Evolutionary conservation across 2,329 filamentous ascomycete species (phyloP).

Genomic region (Neopestalotiopsis sp.): DNA sequence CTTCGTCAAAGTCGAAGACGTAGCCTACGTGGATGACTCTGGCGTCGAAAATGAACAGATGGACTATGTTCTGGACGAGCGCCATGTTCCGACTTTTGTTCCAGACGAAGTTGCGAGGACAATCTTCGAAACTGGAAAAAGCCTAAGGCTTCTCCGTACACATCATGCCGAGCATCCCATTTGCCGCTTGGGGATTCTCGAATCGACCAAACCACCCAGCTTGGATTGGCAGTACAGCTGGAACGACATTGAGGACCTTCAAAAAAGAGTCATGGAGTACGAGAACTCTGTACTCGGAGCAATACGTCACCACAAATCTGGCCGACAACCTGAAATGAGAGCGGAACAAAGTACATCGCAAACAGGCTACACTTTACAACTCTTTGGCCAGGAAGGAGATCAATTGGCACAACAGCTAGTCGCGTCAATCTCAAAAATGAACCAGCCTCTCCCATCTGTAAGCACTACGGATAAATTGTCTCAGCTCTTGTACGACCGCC

Average conservation of each 20-base stretch:
- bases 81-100: constrained; percentile 74
- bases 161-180: constrained; percentile 76
- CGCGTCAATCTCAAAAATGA: constrained; percentile 54
- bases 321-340: not conserved
- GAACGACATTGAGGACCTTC: constrained; percentile 69
- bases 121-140: constrained; percentile 82
- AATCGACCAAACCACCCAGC: constrained; percentile 55
- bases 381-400: constrained; percentile 53
- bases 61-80: constrained; percentile 67
- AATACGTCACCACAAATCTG: constrained; percentile 27
- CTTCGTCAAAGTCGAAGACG: constrained; percentile 65
- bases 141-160: constrained; percentile 72
- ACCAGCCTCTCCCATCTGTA: constrained; percentile 37
- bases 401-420: constrained; percentile 54
- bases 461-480: constrained; percentile 42
- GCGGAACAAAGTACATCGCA: not conserved
- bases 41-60: constrained; percentile 61
- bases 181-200: constrained; percentile 54
- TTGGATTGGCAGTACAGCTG: constrained; percentile 76
- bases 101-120: constrained; percentile 69
- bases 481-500: constrained; percentile 43
- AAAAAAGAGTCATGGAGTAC: constrained; percentile 61
- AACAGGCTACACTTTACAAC: constrained; percentile 38
- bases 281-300: constrained; percentile 46
- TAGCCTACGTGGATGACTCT: constrained; percentile 61